These are phyloP conservation scores for Plasmodium gaboni DNA, from an alignment of 169 alveolate species.

Conservation along the genomic window DNA sequence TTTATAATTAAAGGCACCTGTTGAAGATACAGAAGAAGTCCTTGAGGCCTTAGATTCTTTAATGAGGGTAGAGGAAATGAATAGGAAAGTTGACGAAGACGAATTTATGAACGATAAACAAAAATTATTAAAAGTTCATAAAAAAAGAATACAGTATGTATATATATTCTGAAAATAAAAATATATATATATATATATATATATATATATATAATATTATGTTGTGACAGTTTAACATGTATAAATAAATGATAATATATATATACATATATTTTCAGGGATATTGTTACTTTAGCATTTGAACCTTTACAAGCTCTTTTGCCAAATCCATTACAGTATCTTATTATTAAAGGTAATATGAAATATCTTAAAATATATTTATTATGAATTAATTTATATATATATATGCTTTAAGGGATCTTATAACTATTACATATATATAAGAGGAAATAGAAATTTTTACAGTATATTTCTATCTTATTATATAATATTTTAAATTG, in stretches of 20 bases:
- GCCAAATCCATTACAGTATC: conserved; percentile 28
- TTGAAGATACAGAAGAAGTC: conserved; percentile 49
- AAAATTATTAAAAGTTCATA: conserved; percentile 80
- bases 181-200: background rate
- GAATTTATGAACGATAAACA: conserved; percentile 84
- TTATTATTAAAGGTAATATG: conserved; percentile 75
- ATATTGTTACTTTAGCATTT: conserved; percentile 83
- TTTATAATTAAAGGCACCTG: conserved; percentile 43
- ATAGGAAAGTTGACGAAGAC: conserved; percentile 81
- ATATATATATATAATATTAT: background rate
- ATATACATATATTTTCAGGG: conserved; percentile 58
- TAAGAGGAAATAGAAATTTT: too few species aligned
- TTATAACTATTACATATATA: too few species aligned
- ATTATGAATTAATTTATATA: too few species aligned
- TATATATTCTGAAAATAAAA: background rate
- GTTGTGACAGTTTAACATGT: background rate
- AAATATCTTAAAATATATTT: conserved; percentile 2
- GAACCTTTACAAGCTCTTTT: conserved; percentile 86
- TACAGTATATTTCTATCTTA: too few species aligned
- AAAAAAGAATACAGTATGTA: conserved; percentile 82
- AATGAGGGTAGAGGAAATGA: conserved; percentile 85
- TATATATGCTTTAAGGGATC: too few species aligned
- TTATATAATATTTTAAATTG: too few species aligned
- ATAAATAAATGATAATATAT: conserved; percentile 5
- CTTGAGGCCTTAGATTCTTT: conserved; percentile 77